Evolutionary conservation across 1,284 basidiomycete species (phyloP), one percentile per base, ranked within the genome.

Genomic region (Cystobasidiaceae sp.): DNA sequence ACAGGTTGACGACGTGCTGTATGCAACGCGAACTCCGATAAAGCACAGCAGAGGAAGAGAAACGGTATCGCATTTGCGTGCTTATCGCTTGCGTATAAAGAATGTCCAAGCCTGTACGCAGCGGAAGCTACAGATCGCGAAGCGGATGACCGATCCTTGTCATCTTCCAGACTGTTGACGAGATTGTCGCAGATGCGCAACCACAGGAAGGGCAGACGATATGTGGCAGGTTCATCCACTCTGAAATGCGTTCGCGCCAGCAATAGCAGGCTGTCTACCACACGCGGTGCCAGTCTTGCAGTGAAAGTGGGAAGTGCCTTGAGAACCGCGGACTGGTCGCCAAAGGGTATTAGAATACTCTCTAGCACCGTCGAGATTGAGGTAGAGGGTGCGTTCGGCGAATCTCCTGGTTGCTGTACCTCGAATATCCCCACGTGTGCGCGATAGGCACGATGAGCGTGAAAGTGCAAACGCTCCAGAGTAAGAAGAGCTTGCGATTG

Each of bases 31-130:
- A 57, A 44, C 65, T 73, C 41, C 17, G 69, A 68, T 32, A 70
- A 28, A 34, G 71, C 69, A 51, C 75, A 75, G 9, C 75, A 68
- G 3, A 68, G 48, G 27, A 61, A 32, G 4, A 72, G 68, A 34
- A 78, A 74, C 0, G 59, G 70, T 7, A 71, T 65, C 0, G 76
- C 76, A 5, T 70, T 72, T 6, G 66, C 72, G 4, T 69, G 68
- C 19, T 69, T 70, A 11, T 66, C 66, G 0, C 71, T 72, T 27
- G 76, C 75, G 69, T 76, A 80, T 6, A 78, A 70, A 33, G 71
- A 72, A 17, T 74, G 75, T 6, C 74, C 79, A 49, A 74, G 68
- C 50, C 79, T 78, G 68, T 78, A 79, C 27, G 75, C 75, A 4
- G 72, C 71, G 9, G 66, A 74, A 2, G 75, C 74, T 30, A 78